These are phyloP conservation scores for Aspergillus sp. DNA, from an alignment of 2,329 filamentous ascomycete genomes.

Conservation along the genomic window DNA sequence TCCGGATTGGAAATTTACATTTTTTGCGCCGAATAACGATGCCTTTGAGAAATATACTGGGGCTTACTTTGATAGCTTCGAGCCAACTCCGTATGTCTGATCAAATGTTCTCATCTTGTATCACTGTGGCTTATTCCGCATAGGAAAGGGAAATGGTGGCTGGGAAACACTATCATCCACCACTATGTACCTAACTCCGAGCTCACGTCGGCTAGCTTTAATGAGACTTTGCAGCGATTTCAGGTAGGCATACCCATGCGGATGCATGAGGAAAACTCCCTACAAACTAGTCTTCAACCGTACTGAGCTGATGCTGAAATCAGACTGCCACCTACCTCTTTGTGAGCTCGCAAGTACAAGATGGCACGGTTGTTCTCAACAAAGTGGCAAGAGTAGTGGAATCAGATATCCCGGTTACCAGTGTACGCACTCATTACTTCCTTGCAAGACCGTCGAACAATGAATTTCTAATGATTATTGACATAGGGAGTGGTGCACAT, in stretches of 20 bases:
- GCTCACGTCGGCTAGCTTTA: neutral
- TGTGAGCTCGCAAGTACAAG: neutral
- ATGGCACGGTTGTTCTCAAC: neutral
- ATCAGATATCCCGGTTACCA: neutral
- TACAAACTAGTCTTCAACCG: too few relatives aligned
- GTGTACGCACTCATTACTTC: neutral
- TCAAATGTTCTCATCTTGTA: too few relatives aligned
- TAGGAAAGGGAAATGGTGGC: constrained; percentile 13
- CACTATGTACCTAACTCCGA: constrained; percentile 10
- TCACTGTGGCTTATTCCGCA: too few relatives aligned
- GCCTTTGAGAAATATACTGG: constrained; percentile 33
- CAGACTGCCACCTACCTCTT: constrained; percentile 9
- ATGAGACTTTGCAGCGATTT: neutral
- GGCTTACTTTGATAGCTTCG: constrained; percentile 21
- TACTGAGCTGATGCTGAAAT: too few relatives aligned
- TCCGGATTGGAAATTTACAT: constrained; percentile 32
- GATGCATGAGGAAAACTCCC: too few relatives aligned
- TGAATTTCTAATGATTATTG: neutral
- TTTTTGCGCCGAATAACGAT: constrained; percentile 34
- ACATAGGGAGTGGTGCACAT: constrained; percentile 4
- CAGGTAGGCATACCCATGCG: neutral
- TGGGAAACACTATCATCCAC: constrained; percentile 5
- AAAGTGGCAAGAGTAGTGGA: constrained; percentile 8
- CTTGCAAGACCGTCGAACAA: neutral
- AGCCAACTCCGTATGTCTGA: neutral